Evolutionary conservation across 768 basidiomycete species (phyloP).

Genomic region (Trametes villosa): DNA sequence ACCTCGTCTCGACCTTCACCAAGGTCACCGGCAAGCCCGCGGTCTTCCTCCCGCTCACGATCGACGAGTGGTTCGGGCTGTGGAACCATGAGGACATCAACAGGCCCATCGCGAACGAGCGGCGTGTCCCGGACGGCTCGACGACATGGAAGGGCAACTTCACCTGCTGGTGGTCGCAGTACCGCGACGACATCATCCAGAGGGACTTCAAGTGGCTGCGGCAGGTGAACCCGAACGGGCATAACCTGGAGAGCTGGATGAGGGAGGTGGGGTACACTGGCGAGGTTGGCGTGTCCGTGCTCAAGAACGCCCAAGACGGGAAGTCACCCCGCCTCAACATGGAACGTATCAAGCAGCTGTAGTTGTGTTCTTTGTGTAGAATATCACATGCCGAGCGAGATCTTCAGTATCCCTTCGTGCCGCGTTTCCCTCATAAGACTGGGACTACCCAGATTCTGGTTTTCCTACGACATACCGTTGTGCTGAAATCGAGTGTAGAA

Average conservation of each 20-base stretch:
- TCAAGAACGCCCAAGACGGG: slow-evolving; percentile 10
- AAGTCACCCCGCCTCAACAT: neutral
- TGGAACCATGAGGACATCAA: slow-evolving; percentile 20
- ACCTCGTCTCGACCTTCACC: slow-evolving; percentile 35
- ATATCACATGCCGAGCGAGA: too few relatives aligned
- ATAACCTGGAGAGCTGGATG: slow-evolving; percentile 48
- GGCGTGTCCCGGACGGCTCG: slow-evolving; percentile 19
- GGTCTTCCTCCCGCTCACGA: slow-evolving; percentile 18
- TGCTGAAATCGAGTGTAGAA: too few relatives aligned
- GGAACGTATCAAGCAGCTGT: neutral
- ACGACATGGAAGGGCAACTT: slow-evolving; percentile 44
- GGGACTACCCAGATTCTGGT: too few relatives aligned
- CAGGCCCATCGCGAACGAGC: slow-evolving; percentile 28
- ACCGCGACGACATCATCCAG: slow-evolving; percentile 45
- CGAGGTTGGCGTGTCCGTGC: neutral
- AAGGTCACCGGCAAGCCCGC: slow-evolving; percentile 35
- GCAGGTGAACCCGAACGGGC: slow-evolving; percentile 40
- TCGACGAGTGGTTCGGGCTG: slow-evolving; percentile 26
- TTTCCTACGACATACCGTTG: too few relatives aligned
- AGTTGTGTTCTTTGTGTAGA: too few relatives aligned
- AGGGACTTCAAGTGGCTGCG: slow-evolving; percentile 48
- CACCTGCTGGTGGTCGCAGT: slow-evolving; percentile 46
- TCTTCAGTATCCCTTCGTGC: too few relatives aligned
- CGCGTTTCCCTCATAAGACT: too few relatives aligned
- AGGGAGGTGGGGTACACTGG: slow-evolving; percentile 36